Conservation (phyloP, 768 basidiomycete genomes). For the Phylloporus arenicola region DNA sequence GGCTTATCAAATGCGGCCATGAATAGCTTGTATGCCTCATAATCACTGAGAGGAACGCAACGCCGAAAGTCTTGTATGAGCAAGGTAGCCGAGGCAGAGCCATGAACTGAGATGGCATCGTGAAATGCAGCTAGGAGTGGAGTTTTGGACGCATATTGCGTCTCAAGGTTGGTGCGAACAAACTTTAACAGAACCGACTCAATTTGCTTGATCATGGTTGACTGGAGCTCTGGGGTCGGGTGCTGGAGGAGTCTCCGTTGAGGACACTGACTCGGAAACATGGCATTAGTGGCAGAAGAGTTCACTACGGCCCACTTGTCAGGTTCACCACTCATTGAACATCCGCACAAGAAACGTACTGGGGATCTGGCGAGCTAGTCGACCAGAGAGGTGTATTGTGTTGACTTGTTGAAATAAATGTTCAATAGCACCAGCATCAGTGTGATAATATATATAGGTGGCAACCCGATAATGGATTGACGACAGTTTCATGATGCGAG, state of each 20-base stretch:
- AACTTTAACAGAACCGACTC: background rate
- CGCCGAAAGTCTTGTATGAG: conserved; percentile 2
- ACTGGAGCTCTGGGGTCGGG: background rate
- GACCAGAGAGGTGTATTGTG: too few relatives aligned
- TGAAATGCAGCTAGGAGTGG: background rate
- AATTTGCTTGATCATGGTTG: background rate
- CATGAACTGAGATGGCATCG: background rate
- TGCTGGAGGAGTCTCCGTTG: background rate
- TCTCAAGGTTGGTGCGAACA: conserved; percentile 1
- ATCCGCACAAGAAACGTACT: background rate
- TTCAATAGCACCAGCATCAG: too few relatives aligned
- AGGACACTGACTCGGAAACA: background rate
- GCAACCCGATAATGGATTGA: too few relatives aligned
- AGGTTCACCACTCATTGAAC: background rate
- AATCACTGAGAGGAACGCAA: background rate
- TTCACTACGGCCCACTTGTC: background rate
- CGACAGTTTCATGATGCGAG: too few relatives aligned
- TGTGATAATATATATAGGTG: too few relatives aligned
- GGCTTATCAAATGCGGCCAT: conserved; percentile 1
- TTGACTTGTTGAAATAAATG: too few relatives aligned
- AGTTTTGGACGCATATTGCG: conserved; percentile 1
- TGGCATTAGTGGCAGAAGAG: background rate
- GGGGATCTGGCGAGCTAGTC: background rate
- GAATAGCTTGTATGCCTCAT: conserved; percentile 8
- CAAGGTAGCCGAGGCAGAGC: background rate